These are phyloP conservation scores for Prunus campanulata DNA, from an alignment of 306 rosid species.

Conservation along the genomic window DNA sequence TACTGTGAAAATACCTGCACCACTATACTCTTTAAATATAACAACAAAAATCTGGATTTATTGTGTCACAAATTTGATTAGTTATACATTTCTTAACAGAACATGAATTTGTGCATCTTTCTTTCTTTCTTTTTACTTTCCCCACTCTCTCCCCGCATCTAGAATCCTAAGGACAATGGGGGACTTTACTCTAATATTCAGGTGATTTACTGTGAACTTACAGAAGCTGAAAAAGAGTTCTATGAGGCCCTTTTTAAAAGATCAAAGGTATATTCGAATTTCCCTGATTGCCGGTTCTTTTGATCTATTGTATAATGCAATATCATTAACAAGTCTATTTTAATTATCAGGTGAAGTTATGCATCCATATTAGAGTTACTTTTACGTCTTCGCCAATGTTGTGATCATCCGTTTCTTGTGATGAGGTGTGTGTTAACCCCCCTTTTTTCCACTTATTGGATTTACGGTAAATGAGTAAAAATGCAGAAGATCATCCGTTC, in stretches of 20 bases:
- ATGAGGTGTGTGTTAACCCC: slow-evolving; percentile 58
- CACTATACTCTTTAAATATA: too few species aligned
- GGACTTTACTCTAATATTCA: slow-evolving; percentile 81
- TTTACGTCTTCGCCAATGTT: slow-evolving; percentile 96
- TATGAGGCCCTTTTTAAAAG: slow-evolving; percentile 84
- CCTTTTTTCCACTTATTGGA: not conserved
- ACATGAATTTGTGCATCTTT: slow-evolving; percentile 17
- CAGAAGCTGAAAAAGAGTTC: slow-evolving; percentile 89
- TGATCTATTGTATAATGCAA: not conserved
- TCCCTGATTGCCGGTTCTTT: not conserved
- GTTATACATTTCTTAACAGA: slow-evolving; percentile 12
- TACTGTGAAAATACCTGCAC: too few species aligned
- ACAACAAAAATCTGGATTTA: too few species aligned
- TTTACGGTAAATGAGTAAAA: not conserved
- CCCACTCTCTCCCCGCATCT: slow-evolving; percentile 15
- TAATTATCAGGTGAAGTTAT: slow-evolving; percentile 73
- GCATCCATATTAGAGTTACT: slow-evolving; percentile 95
- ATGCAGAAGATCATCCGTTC: slow-evolving; percentile 28
- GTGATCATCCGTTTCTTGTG: slow-evolving; percentile 97
- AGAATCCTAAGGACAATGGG: slow-evolving; percentile 70
- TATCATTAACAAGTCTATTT: slow-evolving; percentile 3
- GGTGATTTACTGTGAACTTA: slow-evolving; percentile 81
- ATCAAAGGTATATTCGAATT: slow-evolving; percentile 58
- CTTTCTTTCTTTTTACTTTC: slow-evolving; percentile 8
- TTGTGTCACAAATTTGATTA: not conserved